A percentile compares a stretch with the other conserved stretches of the same genome.
phyloP scores from a whole-genome alignment of 2,329 filamentous ascomycete genomes.

The Plectosphaerella sp. region DNA sequence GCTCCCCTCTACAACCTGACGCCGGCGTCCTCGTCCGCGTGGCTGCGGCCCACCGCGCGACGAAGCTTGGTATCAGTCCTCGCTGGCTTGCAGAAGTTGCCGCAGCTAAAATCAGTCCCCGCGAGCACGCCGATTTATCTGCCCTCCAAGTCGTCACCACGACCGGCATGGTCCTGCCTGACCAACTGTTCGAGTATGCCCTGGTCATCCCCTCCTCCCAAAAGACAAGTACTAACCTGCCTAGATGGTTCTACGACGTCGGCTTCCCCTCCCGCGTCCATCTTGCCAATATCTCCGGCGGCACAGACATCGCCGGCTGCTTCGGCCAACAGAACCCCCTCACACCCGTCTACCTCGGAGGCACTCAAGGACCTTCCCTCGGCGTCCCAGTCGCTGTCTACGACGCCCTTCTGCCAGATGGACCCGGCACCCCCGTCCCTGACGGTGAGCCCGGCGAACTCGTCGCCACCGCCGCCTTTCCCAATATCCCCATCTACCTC shows the following conservation, averaged over 20 bases:
- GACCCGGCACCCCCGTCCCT: constrained; percentile 37
- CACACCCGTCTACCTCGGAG: constrained; percentile 58
- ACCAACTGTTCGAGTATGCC: constrained; percentile 61
- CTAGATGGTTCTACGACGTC: constrained; percentile 63
- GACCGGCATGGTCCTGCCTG: constrained; percentile 79
- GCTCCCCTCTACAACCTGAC: constrained; percentile 73
- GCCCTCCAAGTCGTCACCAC: constrained; percentile 58
- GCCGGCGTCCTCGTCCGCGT: constrained; percentile 58
- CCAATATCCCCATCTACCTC: constrained; percentile 68
- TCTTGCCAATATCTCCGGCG: constrained; percentile 70
- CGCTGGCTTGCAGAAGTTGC: constrained; percentile 72
- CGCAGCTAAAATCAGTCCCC: constrained; percentile 58
- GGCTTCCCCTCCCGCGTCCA: constrained; percentile 66
- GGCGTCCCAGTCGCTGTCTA: constrained; percentile 53
- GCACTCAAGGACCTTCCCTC: constrained; percentile 44
- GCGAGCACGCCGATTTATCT: constrained; percentile 58
- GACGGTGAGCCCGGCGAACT: constrained; percentile 69
- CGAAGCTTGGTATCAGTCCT: constrained; percentile 71
- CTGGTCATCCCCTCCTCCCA: too few species aligned
- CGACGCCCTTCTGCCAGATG: constrained; percentile 54
- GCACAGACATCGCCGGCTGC: constrained; percentile 67
- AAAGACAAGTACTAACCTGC: too few species aligned
- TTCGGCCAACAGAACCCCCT: constrained; percentile 64
- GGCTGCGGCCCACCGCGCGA: constrained; percentile 59
- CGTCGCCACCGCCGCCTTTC: constrained; percentile 66